Evolutionary conservation across 2,329 filamentous ascomycete species (phyloP).

Genomic region (Thelonectria discophora): DNA sequence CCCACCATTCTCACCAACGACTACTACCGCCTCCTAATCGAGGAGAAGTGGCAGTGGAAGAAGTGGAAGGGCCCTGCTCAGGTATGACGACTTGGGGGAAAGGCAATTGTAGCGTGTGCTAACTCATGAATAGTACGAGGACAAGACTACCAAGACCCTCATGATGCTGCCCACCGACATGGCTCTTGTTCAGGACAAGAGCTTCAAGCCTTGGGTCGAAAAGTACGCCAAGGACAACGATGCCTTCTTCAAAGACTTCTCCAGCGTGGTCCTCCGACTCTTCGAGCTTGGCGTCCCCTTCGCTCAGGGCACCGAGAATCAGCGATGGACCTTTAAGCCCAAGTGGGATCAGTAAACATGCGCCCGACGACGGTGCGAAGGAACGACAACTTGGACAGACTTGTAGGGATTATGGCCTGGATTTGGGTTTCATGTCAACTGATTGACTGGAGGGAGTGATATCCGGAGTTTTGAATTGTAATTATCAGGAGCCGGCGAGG

Average conservation of each 20-base stretch:
- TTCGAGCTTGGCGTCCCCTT: conserved; percentile 97
- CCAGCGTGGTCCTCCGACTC: conserved; percentile 78
- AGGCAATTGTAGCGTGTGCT: conserved; percentile 6
- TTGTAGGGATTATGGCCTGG: conserved; percentile 29
- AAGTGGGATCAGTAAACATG: conserved; percentile 47
- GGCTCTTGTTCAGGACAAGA: conserved; percentile 86
- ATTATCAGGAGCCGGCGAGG: conserved; percentile 30
- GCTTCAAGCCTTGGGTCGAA: conserved; percentile 81
- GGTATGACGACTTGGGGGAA: conserved; percentile 45
- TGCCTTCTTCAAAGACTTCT: conserved; percentile 93
- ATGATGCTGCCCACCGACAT: conserved; percentile 99
- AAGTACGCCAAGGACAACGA: conserved; percentile 92
- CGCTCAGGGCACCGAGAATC: conserved; percentile 65
- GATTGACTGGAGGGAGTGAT: conserved; percentile 37
- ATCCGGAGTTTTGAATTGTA: conserved; percentile 43
- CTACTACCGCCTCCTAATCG: conserved; percentile 86
- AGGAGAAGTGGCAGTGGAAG: conserved; percentile 92
- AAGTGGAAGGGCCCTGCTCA: conserved; percentile 92
- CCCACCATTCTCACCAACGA: conserved; percentile 94
- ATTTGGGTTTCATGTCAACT: conserved; percentile 32
- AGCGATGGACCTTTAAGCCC: conserved; percentile 71
- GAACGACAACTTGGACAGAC: background rate
- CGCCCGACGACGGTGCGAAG: background rate
- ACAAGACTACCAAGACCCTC: conserved; percentile 83
- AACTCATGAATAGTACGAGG: conserved; percentile 71